phyloP scores from a whole-genome alignment of 2,329 filamentous ascomycete species.

The Ampelomyces quisqualis region DNA sequence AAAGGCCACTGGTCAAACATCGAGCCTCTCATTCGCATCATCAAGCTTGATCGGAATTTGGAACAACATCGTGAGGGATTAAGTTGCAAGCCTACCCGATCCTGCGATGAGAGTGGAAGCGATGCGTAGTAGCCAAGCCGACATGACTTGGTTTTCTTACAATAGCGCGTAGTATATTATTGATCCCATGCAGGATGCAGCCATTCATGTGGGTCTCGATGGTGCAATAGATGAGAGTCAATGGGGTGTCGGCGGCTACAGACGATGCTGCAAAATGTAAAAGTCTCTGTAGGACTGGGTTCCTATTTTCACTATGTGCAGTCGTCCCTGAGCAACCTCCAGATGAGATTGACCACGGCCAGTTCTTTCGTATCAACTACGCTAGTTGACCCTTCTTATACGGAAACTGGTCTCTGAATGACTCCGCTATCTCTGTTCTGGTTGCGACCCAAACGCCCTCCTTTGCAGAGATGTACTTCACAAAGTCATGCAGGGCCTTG shows the following conservation, averaged over 20 bases:
- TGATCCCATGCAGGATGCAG: conserved; percentile 10
- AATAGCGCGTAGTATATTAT: conserved; percentile 8
- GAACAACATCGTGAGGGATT: conserved; percentile 28
- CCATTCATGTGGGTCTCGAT: conserved; percentile 5
- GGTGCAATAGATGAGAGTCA: conserved; percentile 12
- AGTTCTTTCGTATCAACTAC: conserved; percentile 6
- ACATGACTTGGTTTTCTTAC: conserved; percentile 10
- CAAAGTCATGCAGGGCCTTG: conserved; percentile 54
- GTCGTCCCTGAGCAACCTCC: too few relatives aligned
- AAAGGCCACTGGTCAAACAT: conserved; percentile 23
- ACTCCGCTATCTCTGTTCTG: conserved; percentile 54
- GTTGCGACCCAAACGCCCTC: conserved; percentile 59
- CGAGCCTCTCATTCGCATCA: conserved; percentile 30
- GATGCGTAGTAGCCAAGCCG: conserved; percentile 6
- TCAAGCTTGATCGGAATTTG: conserved; percentile 29
- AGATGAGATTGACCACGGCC: background rate
- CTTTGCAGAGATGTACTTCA: conserved; percentile 56
- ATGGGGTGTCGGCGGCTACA: conserved; percentile 22
- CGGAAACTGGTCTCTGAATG: conserved; percentile 52
- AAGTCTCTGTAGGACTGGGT: background rate
- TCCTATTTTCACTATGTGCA: background rate
- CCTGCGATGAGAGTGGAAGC: conserved; percentile 1
- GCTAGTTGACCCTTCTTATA: conserved; percentile 49
- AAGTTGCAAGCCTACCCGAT: background rate
- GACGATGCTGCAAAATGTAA: conserved; percentile 1